These are phyloP conservation scores for Stenocarpella maydis DNA, from an alignment of 2,329 filamentous ascomycete species.

Conservation along the genomic window DNA sequence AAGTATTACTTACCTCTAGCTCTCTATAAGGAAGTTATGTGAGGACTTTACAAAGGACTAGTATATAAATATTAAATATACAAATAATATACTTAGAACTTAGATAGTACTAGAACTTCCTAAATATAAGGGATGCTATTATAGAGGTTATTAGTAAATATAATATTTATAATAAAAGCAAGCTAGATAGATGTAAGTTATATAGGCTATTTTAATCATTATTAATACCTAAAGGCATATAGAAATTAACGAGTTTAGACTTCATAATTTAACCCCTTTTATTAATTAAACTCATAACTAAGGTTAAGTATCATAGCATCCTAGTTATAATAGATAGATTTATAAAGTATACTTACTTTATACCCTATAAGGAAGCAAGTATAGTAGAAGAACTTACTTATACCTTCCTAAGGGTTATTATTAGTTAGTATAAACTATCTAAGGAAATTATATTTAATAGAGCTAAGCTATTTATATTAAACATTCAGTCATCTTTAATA, in stretches of 20 bases:
- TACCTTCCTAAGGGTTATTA: no score
- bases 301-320: no score
- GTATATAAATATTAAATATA: slow-evolving; percentile 10
- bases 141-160: not conserved
- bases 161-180: not conserved
- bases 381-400: no score
- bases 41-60: not conserved
- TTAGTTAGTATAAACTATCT: no score
- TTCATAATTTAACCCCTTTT: no score
- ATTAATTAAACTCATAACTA: no score
- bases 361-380: no score
- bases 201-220: not conserved
- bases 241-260: not conserved
- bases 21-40: not conserved
- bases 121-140: not conserved
- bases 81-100: not conserved
- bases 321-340: not conserved
- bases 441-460: no score
- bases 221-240: not conserved
- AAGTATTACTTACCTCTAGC: not conserved
- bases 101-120: not conserved
- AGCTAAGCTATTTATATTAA: no score
- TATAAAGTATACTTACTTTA: no score
- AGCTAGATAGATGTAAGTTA: not conserved
- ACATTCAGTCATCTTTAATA: no score